Base-by-base conservation (phyloP, 2,329 filamentous ascomycete genomes). In the Monosporascus sp. region DNA sequence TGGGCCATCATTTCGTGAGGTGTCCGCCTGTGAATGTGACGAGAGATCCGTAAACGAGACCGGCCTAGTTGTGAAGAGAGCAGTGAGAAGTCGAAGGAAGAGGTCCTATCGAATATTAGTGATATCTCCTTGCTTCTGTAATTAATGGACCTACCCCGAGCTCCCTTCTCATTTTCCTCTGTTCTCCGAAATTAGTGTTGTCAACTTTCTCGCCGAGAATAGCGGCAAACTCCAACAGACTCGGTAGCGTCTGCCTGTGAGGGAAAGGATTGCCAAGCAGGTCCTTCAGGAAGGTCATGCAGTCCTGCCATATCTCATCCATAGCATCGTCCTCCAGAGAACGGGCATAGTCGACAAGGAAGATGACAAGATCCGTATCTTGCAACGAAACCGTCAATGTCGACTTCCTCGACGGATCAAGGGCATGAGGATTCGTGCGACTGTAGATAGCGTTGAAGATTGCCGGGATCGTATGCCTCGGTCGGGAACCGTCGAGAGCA, bases 271-370 rank as follows among this genome's bases (percentile, higher is more conserved):
- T 99, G 24, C 87, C 85, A 27, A 99, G 78, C 27, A 99, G 81
- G 67, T 99, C 95, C 58, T 86, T 88, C 55, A 97, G 71, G 69
- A 99, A 99, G 0, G 87, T 83, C 64, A 92, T 90, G 68, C 93
- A 99, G 67, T 99, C 93, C 41, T 86, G 80, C 94, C 94, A 99
- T 48, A 99, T 96, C 71, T 99, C 94, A 64, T 99, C 94, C 81
- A 97, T 93, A 17, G 94, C 89, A 74, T 99, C 94, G 64, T 99
- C 94, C 65, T 99, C 94, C 14, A 97, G 77, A 0, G 92, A 94
- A 31, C 83, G 83, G 0, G 91, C 87, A 69, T 99, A 99, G 57
- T 94, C 89, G 7, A 96, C 89, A 45, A 97, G 72, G 68, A 99
- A 99, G 8, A 88, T 82, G 8, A 93, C 89, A 11, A 99, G 76